phyloP scores from a whole-genome alignment of 2,329 filamentous ascomycete genomes.

The Cercospora sojina region DNA sequence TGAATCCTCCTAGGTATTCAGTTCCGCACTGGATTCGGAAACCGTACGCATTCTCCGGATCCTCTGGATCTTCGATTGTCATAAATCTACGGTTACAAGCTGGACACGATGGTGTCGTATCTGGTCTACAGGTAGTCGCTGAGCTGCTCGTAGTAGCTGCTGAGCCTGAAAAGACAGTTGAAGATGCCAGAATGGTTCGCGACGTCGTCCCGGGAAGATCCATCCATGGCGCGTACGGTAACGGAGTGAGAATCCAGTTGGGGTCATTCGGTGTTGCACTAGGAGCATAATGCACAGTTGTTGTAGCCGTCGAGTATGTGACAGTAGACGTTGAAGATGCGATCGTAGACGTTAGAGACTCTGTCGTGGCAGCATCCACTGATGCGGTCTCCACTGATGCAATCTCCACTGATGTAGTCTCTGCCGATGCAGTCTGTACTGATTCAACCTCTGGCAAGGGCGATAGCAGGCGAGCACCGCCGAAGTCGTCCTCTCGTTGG shows the following conservation, averaged over 20 bases:
- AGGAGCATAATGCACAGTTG: neutral
- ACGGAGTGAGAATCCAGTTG: neutral
- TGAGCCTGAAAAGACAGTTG: neutral
- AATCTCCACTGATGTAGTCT: too few relatives aligned
- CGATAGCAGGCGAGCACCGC: conserved; percentile 6
- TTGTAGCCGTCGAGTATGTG: neutral
- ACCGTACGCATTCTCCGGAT: conserved; percentile 5
- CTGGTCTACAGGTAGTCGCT: neutral
- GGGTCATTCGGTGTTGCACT: neutral
- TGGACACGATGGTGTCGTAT: conserved; percentile 23
- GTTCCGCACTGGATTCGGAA: conserved; percentile 31
- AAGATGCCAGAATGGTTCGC: neutral
- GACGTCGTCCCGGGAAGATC: neutral
- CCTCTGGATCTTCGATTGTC: neutral
- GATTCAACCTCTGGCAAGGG: neutral
- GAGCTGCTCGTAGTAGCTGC: neutral
- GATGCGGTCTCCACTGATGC: too few relatives aligned
- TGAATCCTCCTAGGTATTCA: conserved; percentile 32
- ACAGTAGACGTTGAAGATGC: neutral
- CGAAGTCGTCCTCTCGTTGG: neutral
- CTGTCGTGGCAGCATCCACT: neutral
- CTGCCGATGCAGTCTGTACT: neutral
- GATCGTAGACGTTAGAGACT: neutral
- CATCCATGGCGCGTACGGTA: neutral
- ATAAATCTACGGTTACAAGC: conserved; percentile 25